Evolutionary conservation across 2,329 filamentous ascomycete species (phyloP), one percentile per base, ranked within the genome.

Genomic region (Bipolaris cookei): DNA sequence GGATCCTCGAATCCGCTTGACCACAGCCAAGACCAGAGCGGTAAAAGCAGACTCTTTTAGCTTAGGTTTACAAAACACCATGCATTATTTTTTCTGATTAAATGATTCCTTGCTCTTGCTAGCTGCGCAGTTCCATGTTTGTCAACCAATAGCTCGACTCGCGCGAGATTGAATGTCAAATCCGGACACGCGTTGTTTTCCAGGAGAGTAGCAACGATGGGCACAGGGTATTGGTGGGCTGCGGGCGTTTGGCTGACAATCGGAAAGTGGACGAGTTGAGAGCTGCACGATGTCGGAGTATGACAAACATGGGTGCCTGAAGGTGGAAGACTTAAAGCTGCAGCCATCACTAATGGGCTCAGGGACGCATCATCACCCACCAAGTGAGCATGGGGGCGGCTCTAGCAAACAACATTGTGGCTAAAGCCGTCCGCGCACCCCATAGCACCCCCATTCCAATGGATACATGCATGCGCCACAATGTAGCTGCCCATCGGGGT

Each of bases 121-220:
- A 58, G 48, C 55, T 58, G 50, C 39, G 51, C 54, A 54, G 32
- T 54, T 54, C 55, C 51, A 58, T 58, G 18, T 50, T 58, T 54
- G 45, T 54, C 46, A 54, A 37, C 55, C 38, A 18, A 18, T 35
- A 39, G 45, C 37, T 54, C 55, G 34, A 47, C 50, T 57, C 54
- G 43, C 41, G 39, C 39, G 28, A 50, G 25, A 32, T 13, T 14
- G 30, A 50, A 42, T 10, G 37, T 34, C 54, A 25, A 48, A 21
- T 14, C 18, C 16, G 25, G 39, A 42, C 13, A 28, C n/a, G 37
- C 34, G 51, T 16, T 35, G n/a, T 25, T 37, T 20, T 58, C 16
- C 37, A 14, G 23, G 47, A 37, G 32, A n/a, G 6, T 14, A 21
- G 37, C 39, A 25, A 37, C 21, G 18, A 20, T 43, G 20, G 25